phyloP scores from a whole-genome alignment of 2,329 filamentous ascomycete species.

The Sporothrix globosa region DNA sequence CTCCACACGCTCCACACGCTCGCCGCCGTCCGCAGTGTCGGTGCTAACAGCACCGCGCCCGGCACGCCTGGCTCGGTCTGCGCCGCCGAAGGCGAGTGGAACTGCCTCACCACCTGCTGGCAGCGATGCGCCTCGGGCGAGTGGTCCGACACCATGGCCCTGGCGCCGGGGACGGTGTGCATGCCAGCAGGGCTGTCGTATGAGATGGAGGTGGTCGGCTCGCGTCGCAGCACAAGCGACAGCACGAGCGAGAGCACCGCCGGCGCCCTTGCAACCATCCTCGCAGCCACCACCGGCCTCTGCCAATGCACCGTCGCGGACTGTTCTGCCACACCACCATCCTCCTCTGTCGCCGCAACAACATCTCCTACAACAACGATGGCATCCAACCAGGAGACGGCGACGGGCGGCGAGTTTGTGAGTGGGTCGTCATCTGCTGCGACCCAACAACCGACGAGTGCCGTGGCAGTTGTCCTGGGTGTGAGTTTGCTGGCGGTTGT shows the following conservation, averaged over 20 bases:
- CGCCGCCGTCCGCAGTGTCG: neutral
- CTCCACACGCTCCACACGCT: neutral
- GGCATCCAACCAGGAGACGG: neutral
- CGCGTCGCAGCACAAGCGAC: neutral
- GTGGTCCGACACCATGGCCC: conserved; percentile 52
- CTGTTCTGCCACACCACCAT: neutral
- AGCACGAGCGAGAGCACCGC: neutral
- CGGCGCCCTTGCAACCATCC: neutral
- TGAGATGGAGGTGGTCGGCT: conserved; percentile 42
- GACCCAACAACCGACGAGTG: neutral
- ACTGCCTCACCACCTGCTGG: conserved; percentile 55
- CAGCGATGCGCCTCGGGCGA: conserved; percentile 55
- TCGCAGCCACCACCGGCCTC: neutral
- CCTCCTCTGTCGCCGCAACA: neutral
- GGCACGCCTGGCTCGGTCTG: conserved; percentile 46
- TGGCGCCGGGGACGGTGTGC: conserved; percentile 53
- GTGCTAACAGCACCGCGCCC: conserved; percentile 14
- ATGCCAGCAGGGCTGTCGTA: conserved; percentile 49
- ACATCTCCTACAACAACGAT: neutral
- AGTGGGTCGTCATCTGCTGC: neutral
- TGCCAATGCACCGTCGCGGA: neutral
- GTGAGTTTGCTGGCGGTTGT: conserved; percentile 29
- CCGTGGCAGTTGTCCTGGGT: neutral
- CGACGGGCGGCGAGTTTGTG: neutral
- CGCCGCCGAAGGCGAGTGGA: conserved; percentile 56